Conservation (phyloP, 768 basidiomycete genomes). For the Pleurotus giganteus region DNA sequence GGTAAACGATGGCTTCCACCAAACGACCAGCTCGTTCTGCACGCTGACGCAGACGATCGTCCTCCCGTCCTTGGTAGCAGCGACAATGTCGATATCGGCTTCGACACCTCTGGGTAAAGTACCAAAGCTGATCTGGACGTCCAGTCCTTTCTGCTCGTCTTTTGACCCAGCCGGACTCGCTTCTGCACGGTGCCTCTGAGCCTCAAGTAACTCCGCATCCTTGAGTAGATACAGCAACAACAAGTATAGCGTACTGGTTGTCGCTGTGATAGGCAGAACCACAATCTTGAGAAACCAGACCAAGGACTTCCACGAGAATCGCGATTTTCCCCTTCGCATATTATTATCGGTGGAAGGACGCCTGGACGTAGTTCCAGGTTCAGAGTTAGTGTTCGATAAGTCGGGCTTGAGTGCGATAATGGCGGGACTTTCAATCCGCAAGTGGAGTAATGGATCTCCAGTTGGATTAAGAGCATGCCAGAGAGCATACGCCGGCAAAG, state of each 20-base stretch:
- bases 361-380: neutral
- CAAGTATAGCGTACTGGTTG: slow-evolving; percentile 70
- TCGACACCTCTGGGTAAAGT: slow-evolving; percentile 80
- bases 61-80: slow-evolving; percentile 64
- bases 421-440: slow-evolving; percentile 79
- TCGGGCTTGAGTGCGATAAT: slow-evolving; percentile 65
- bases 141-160: slow-evolving; percentile 31
- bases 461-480: slow-evolving; percentile 80
- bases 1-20: slow-evolving; percentile 33
- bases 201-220: slow-evolving; percentile 87
- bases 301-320: slow-evolving; percentile 49
- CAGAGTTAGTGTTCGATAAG: slow-evolving; percentile 16
- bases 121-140: slow-evolving; percentile 51
- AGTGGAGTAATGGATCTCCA: slow-evolving; percentile 62
- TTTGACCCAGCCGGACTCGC: slow-evolving; percentile 30
- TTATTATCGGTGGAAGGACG: neutral
- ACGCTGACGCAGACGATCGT: slow-evolving; percentile 70
- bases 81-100: slow-evolving; percentile 81
- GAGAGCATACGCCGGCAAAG: slow-evolving; percentile 59
- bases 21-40: slow-evolving; percentile 74
- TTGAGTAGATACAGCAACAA: slow-evolving; percentile 86
- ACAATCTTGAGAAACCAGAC: slow-evolving; percentile 83
- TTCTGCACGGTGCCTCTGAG: slow-evolving; percentile 66
- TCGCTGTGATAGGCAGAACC: slow-evolving; percentile 78
- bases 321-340: slow-evolving; percentile 23